Base-by-base conservation (phyloP, 208 protist genomes). In the Crithidia expoeki region DNA sequence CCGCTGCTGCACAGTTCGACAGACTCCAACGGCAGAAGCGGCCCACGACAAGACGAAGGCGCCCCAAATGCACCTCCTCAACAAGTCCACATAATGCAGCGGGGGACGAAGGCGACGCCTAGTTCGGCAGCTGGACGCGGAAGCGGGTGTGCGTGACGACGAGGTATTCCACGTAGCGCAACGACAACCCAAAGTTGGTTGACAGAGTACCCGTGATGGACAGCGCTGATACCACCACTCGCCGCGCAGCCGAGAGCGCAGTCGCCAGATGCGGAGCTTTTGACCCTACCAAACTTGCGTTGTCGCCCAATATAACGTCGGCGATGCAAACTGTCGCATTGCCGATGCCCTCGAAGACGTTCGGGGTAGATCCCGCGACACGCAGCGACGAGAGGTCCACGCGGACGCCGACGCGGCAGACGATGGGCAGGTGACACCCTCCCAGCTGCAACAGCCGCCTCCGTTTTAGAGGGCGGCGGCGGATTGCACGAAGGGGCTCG, bases 211-310 rank as follows among this genome's bases (percentile, higher is more conserved):
- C 63, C 14, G 42, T 10, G 25, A 68, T 32, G 28, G 34, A 46
- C 12, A 68, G 34, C 16, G 49, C 21, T 14, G 63, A 68, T 6
- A 68, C 7, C 34, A 58, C 63, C n/a, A 68, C 63, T 1, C 36
- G 46, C 27, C 32, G 55, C 19, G 32, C 55, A 2, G 46, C 34
- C 19, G 55, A 60, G 7, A 60, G 55, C 4, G 34, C 55, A 0
- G 30, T 28, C 32, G 34, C 55, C 19, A 60, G 34, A 10, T 30
- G 46, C n/a, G 55, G 34, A 5, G 55, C 34, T 25, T 47, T 7
- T 10, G 33, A 6, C 9, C 55, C 55, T 7, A 60, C 30, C 7
- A 60, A 4, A n/a, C 55, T 34, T 5, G 30, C 10, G 55, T 60
- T 60, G 55, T 46, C n/a, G 34, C 34, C 17, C 4, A 60, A 30